Conservation (phyloP, 164 flowering plant species). For the Houttuynia cordata region DNA sequence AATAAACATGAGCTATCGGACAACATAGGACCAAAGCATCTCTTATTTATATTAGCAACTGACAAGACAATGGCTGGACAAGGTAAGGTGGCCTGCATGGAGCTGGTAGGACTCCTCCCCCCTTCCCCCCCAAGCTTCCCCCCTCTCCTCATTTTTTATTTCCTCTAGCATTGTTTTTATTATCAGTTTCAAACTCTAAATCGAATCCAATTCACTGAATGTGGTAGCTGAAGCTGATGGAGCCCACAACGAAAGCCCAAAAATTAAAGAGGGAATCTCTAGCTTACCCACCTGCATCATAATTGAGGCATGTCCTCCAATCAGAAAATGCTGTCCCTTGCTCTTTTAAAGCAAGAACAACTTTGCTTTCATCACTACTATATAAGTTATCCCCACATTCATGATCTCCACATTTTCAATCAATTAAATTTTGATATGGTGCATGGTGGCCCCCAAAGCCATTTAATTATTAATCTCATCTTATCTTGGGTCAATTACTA, state of each 20-base stretch:
- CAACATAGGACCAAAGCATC: neutral
- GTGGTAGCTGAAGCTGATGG: conserved; percentile 12
- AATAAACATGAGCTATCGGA: neutral
- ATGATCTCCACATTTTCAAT: neutral
- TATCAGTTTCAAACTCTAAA: conserved; percentile 12
- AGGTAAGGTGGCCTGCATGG: neutral
- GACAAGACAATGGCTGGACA: neutral
- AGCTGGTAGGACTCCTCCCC: neutral
- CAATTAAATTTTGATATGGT: neutral
- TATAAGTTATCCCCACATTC: neutral
- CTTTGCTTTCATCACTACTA: neutral
- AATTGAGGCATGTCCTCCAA: neutral
- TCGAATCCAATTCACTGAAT: conserved; percentile 33
- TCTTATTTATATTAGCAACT: too few relatives aligned
- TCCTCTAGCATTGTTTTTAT: conserved; percentile 1
- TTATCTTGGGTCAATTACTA: neutral
- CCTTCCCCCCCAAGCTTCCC: neutral
- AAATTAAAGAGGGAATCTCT: conserved; percentile 4
- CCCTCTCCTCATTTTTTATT: neutral
- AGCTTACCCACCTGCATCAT: neutral
- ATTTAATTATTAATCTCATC: neutral
- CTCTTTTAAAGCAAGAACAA: neutral
- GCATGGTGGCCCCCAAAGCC: neutral
- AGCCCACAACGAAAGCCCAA: conserved; percentile 8
- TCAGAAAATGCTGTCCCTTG: neutral